Conservation (phyloP, 208 protist species). For the Lotmaria passim region DNA sequence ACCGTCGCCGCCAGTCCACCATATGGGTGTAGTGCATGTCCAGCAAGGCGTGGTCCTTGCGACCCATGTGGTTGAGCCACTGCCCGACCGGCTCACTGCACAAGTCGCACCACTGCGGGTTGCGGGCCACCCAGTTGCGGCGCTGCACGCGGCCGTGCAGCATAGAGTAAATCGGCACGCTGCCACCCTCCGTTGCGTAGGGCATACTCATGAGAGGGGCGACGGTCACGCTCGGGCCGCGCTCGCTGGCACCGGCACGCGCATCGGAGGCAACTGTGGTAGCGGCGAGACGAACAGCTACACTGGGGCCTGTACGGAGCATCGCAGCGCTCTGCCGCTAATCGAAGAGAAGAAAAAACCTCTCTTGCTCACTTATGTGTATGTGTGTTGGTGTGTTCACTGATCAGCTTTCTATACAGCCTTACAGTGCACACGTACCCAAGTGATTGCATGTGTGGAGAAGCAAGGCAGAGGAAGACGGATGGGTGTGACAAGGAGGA, state of each 20-base stretch:
- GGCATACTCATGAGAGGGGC: slow-evolving; percentile 40
- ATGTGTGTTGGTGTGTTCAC: neutral
- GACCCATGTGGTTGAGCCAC: slow-evolving; percentile 89
- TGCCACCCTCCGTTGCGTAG: slow-evolving; percentile 82
- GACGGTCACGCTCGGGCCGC: neutral
- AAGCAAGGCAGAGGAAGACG: no score
- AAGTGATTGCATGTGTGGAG: no score
- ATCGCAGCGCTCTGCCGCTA: neutral
- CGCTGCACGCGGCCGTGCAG: slow-evolving; percentile 83
- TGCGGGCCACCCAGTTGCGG: slow-evolving; percentile 86
- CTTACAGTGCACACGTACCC: no score
- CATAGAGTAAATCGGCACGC: slow-evolving; percentile 88
- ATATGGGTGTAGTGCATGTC: slow-evolving; percentile 88
- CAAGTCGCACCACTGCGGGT: slow-evolving; percentile 88
- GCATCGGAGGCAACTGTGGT: slow-evolving; percentile 2
- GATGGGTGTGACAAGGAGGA: no score
- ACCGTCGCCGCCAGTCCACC: slow-evolving; percentile 78
- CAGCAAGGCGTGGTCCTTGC: slow-evolving; percentile 90
- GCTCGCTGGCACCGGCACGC: slow-evolving; percentile 8
- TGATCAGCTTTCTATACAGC: no score
- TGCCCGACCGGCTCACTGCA: slow-evolving; percentile 88
- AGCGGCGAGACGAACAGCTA: neutral
- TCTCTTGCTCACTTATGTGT: no score
- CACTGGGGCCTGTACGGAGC: slow-evolving; percentile 1
- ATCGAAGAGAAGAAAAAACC: neutral